Evolutionary conservation across 495 filamentous ascomycete genomes (phyloP), one percentile per base, ranked within the genome.

Genomic region (Chaetomidium leptoderma): DNA sequence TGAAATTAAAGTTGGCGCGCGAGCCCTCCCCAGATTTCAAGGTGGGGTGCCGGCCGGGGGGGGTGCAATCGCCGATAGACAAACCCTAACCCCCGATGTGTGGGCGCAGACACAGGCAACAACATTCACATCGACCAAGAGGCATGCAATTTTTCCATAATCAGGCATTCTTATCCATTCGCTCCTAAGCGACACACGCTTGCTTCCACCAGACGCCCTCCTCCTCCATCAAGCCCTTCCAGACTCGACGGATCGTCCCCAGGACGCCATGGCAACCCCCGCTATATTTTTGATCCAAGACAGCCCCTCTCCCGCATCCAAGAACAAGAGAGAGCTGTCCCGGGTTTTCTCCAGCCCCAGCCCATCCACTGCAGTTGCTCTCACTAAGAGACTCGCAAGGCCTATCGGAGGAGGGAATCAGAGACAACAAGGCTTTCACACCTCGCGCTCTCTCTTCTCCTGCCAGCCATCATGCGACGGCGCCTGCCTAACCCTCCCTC

Each of bases 401-500:
- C 24, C 24, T 30, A 19, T 10, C 24, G 29, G 9, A 46, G 40
- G 23, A 30, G 26, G 32, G 24, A 47, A 21, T n/a, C 6, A n/a
- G 1, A 3, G 30, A 30, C 10, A 0, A 23, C 44, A 17, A 30
- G 23, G 44, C 14, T 47, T 47, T 47, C 44, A 47, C 27, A 47
- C 44, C 44, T 81, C 64, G 86, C 86, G 69, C 86, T 16, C 9
- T 21, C 19, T 17, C 19, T 7, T 16, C 19, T 19, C 33, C 46
- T 32, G 17, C 39, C 6, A 29, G 13, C 13, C 24, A 19, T 24
- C 14, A 3, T 5, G 14, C 10, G 6, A 40, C 37, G 13, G 2
- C 19, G 0, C 39, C 47, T 4, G n/a, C 17, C 55, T 57, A 49
- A 43, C 50, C 61, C 39, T 74, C 73, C 62, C 61, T 70, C 65